These are phyloP conservation scores for Oryza australiensis DNA, from an alignment of 176 grass and related monocot genomes.

Conservation along the genomic window DNA sequence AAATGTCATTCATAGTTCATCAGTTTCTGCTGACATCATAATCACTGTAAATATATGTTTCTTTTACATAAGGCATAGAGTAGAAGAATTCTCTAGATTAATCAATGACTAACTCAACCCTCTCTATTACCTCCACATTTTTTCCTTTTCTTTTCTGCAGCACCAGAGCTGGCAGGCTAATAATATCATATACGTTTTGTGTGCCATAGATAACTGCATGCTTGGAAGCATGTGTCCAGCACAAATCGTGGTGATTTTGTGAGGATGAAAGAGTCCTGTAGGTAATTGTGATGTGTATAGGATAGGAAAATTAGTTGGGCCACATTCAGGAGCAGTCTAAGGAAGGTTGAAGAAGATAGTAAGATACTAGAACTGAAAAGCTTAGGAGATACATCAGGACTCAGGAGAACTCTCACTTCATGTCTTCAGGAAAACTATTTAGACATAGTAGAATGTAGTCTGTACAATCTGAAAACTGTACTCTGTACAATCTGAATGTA, in stretches of 20 bases:
- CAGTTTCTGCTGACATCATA: neutral
- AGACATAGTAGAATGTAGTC: neutral
- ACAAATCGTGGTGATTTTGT: neutral
- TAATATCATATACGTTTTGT: neutral
- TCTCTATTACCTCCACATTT: neutral
- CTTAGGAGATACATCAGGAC: neutral
- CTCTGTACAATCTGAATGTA: neutral
- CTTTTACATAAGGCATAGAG: neutral
- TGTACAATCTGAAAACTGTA: neutral
- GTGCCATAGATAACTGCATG: neutral
- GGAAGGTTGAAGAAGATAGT: neutral
- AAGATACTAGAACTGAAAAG: neutral
- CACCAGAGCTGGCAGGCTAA: neutral
- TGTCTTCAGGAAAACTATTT: neutral
- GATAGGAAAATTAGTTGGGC: neutral
- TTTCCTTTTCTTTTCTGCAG: neutral
- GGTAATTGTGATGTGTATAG: neutral
- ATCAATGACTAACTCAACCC: neutral
- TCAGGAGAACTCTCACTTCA: neutral
- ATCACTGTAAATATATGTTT: neutral
- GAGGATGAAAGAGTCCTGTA: neutral
- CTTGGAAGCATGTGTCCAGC: neutral
- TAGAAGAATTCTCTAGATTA: constrained; percentile 3
- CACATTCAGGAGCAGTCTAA: neutral
- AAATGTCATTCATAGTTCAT: neutral